A percentile compares a stretch with the other conserved stretches of the same genome.
phyloP scores from a whole-genome alignment of 2,329 filamentous ascomycete species.

The Trichoderma koningiopsis region DNA sequence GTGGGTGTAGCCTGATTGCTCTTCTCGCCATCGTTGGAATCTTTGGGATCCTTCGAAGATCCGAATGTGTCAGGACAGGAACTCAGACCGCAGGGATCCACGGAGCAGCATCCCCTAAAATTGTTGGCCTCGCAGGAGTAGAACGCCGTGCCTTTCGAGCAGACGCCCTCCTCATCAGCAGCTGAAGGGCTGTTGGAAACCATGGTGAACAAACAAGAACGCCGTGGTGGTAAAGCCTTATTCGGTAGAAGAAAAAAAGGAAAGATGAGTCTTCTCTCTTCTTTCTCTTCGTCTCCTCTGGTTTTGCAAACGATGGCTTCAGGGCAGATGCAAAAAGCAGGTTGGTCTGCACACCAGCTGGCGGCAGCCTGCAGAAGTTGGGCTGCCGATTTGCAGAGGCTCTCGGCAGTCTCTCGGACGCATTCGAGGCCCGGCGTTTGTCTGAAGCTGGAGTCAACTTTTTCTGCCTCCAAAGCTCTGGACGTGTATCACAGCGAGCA shows the following conservation, averaged over 20 bases:
- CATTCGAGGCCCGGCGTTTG: not conserved
- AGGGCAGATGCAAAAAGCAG: not conserved
- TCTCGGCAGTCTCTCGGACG: not conserved
- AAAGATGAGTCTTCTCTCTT: not conserved
- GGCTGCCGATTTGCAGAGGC: not conserved
- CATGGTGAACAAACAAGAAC: not conserved
- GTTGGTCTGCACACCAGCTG: slow-evolving; percentile 10
- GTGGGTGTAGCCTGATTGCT: not conserved
- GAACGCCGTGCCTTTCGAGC: slow-evolving; percentile 37
- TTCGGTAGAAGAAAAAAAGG: not conserved
- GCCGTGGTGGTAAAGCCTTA: not conserved
- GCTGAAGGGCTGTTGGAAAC: not conserved
- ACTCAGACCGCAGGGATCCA: slow-evolving; percentile 44
- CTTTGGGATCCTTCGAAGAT: slow-evolving; percentile 7
- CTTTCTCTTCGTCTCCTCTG: not conserved
- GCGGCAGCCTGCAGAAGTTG: not conserved
- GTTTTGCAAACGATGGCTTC: not conserved
- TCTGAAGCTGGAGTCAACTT: not conserved
- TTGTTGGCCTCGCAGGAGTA: slow-evolving; percentile 43
- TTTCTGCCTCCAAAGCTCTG: not conserved
- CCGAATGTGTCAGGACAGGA: slow-evolving; percentile 35
- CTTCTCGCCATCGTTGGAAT: not conserved
- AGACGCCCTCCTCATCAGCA: slow-evolving; percentile 29
- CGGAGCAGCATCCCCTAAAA: slow-evolving; percentile 50
- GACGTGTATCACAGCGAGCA: not conserved